Conservation (phyloP, 148 eudicot genomes). For the Rhododendron ovatum region DNA sequence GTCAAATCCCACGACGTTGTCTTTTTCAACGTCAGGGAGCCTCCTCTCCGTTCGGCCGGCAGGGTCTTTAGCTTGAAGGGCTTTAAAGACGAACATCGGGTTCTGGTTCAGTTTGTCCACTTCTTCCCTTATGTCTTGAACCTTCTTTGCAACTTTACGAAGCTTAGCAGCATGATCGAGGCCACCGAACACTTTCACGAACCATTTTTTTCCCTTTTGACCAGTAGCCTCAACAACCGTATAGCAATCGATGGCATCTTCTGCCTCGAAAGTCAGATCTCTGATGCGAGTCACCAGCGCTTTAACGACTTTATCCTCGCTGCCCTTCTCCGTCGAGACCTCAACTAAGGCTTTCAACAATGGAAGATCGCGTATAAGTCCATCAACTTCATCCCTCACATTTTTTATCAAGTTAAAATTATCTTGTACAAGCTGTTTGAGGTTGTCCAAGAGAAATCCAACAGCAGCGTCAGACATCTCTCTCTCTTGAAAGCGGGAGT, state of each 20-base stretch:
- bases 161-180: too few relatives aligned
- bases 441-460: constrained; percentile 22
- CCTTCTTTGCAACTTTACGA: too few relatives aligned
- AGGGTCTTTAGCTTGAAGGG: too few relatives aligned
- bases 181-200: too few relatives aligned
- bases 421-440: constrained; percentile 18
- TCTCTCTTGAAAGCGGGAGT: not conserved
- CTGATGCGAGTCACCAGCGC: constrained; percentile 21
- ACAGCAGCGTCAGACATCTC: constrained; percentile 34
- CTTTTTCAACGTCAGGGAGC: constrained; percentile 18
- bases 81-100: too few relatives aligned
- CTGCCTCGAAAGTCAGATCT: too few relatives aligned
- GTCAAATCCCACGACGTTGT: constrained; percentile 35
- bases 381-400: constrained; percentile 17
- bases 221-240: too few relatives aligned
- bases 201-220: too few relatives aligned
- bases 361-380: constrained; percentile 19
- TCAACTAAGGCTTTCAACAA: constrained; percentile 28
- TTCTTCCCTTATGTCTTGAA: too few relatives aligned
- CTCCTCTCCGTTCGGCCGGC: not conserved
- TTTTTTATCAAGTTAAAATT: constrained; percentile 13
- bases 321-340: constrained; percentile 14
- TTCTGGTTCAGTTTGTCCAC: too few relatives aligned
- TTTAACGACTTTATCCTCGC: constrained; percentile 5
- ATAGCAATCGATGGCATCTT: too few relatives aligned